Percentiles rank a stretch among this genome's conserved stretches.
Conservation (phyloP, 495 filamentous ascomycete species). For the Rhypophila decipiens region DNA sequence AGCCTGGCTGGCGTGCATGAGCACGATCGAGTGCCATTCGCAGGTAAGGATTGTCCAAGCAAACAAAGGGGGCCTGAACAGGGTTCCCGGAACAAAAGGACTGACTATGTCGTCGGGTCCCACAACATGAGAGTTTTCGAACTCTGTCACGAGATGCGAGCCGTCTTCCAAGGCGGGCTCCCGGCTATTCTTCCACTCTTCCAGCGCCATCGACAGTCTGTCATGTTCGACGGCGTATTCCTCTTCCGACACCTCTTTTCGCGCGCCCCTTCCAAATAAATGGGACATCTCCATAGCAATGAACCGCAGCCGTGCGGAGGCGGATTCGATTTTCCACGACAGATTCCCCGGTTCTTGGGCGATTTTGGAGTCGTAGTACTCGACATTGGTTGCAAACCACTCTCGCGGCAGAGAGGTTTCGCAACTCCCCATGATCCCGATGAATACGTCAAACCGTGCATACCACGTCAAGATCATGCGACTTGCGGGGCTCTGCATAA, state of each 20-base stretch:
- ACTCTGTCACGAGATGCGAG: slow-evolving; percentile 52
- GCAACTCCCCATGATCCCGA: slow-evolving; percentile 73
- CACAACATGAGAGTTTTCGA: slow-evolving; percentile 43
- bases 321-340: slow-evolving; percentile 57
- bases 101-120: slow-evolving; percentile 62
- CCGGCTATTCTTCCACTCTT: slow-evolving; percentile 50
- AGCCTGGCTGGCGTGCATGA: slow-evolving; percentile 76
- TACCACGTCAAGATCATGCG: slow-evolving; percentile 81
- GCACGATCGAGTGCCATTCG: slow-evolving; percentile 69
- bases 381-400: slow-evolving; percentile 67
- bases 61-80: slow-evolving; percentile 66
- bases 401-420: slow-evolving; percentile 66
- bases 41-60: slow-evolving; percentile 62
- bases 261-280: slow-evolving; percentile 65
- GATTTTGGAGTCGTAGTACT: slow-evolving; percentile 55
- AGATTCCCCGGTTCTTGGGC: slow-evolving; percentile 57
- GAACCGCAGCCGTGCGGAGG: slow-evolving; percentile 59
- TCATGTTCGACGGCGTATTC: slow-evolving; percentile 60
- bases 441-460: slow-evolving; percentile 78
- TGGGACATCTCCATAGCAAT: slow-evolving; percentile 75
- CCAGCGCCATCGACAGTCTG: slow-evolving; percentile 46
- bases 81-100: slow-evolving; percentile 58
- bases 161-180: slow-evolving; percentile 53
- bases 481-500: slow-evolving; percentile 60
- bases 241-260: slow-evolving; percentile 53